These are phyloP conservation scores for Wickerhamiella spandovensis DNA, from an alignment of 805 yeast species.

Conservation along the genomic window DNA sequence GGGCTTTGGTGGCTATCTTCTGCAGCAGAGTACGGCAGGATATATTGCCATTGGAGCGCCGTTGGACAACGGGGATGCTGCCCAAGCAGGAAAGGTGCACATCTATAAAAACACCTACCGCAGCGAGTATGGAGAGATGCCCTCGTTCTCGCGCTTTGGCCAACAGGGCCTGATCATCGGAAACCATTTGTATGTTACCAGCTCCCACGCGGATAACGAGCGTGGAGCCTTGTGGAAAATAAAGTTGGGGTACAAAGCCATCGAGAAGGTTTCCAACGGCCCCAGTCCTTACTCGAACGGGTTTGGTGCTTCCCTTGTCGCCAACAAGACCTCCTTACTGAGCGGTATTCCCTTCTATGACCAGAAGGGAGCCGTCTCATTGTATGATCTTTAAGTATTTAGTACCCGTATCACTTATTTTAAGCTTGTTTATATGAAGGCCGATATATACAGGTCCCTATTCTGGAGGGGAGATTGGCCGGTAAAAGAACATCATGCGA, in stretches of 20 bases:
- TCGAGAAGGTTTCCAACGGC: conserved; percentile 18
- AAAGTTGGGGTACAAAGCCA: conserved; percentile 18
- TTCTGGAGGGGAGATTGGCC: conserved; percentile 6
- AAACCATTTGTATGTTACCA: conserved; percentile 26
- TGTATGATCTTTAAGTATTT: not conserved
- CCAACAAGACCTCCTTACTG: conserved; percentile 10
- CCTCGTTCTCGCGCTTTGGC: conserved; percentile 24
- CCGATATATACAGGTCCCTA: not conserved
- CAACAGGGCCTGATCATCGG: conserved; percentile 20
- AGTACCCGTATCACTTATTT: too few relatives aligned
- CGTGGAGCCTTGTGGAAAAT: conserved; percentile 37
- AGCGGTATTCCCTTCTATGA: conserved; percentile 21
- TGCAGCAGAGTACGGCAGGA: conserved; percentile 15
- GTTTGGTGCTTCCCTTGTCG: conserved; percentile 31
- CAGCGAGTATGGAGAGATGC: conserved; percentile 7
- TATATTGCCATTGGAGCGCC: conserved; percentile 25
- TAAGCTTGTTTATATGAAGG: too few relatives aligned
- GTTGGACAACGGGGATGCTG: conserved; percentile 8
- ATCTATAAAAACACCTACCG: conserved; percentile 22
- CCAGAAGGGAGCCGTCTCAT: not conserved
- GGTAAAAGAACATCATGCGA: conserved; percentile 14
- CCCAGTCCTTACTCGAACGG: conserved; percentile 23
- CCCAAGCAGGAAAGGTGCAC: conserved; percentile 32
- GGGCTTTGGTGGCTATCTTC: conserved; percentile 21
- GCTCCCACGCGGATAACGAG: conserved; percentile 31